Base-by-base conservation (phyloP, 208 protist genomes). In the Trypanosoma theileri region DNA sequence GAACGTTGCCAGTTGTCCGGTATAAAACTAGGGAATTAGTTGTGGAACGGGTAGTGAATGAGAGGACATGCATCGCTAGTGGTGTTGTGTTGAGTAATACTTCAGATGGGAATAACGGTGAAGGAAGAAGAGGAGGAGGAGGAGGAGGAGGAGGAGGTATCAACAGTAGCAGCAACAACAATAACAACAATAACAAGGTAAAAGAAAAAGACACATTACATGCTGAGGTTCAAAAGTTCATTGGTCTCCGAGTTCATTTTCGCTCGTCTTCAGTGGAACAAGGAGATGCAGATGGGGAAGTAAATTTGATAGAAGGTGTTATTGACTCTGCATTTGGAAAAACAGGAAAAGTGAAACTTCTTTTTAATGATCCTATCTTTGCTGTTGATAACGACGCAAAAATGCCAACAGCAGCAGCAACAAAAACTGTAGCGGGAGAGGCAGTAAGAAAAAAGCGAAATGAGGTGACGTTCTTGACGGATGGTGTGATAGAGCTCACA, bases 301-400 rank as follows among this genome's bases (percentile, higher is more conserved):
- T 3, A 4, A 62, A 55, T 3, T 21, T 67, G 13, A 57, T 55
- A 21, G 69, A 62, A 21, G 88, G 88, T 21, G 24, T 77, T 24
- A 81, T 94, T 57, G 85, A 94, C 73, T 88, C 81, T 22, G 71
- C 81, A 4, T 94, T 94, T 75, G 88, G 88, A n/a, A 84, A 94
- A 60, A 91, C 79, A 0, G 88, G 88, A 7, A 94, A 91, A 60
- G 88, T 90, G 42, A 87, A 88, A 66, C 73, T 92, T 1, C 40
- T 83, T 11, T 94, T 94, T 65, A 62, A 74, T 0, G 55, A 60
- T 8, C 72, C 73, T 17, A 69, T 93, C 11, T 93, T 93, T 77
- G 50, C 52, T 2, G 58, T 73, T 11, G 22, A 59, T 12, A 16
- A 57, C 14, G 12, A 28, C 8, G 13, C 71, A 11, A 10, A 10